Base-by-base conservation (phyloP, 2,329 filamentous ascomycete genomes). In the Penicillium sp. region DNA sequence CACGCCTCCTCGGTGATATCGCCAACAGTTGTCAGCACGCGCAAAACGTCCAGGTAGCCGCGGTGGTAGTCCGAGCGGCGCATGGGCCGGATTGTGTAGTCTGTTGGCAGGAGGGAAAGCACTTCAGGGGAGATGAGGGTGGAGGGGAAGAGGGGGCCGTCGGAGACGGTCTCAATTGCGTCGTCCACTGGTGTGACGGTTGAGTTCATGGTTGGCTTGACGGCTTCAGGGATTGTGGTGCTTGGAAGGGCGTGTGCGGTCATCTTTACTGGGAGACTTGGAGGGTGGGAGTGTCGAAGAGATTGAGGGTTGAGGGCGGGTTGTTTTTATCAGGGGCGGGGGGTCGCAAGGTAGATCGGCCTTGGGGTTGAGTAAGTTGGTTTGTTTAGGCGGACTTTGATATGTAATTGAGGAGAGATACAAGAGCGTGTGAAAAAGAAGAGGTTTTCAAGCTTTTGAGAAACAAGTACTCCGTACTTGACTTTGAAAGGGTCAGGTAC, bases 11-110 rank as follows among this genome's bases (percentile, higher is more conserved):
- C 79, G 42, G 77, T 79, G 59, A 96, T 84, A 53, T 96, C 88
- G 56, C 93, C 93, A 22, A 97, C 91, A 7, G 87, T 93, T 2
- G 93, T 97, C 62, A 98, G 77, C 33, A 96, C 89, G 40, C 88
- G 82, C 56, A 98, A 76, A 53, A 93, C 91, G 65, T 95, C 88
- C 60, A 98, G 83, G 70, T 95, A 96, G 55, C 89, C 89, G 31
- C 77, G 78, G 49, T 79, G 74, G 72, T 84, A 95, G 72, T 98
- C 93, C 61, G 77, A 78, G 59, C 81, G 81, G 61, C 84, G 81
- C 43, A 97, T 77, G 0, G 91, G 83, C 24, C 93, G 88, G 64
- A 95, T 80, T 26, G 77, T 81, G 76, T 97, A 97, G 62, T 85
- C 84, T 60, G 83, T 75, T 38, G 93, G 91, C 0, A 97, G 82